A percentile compares a stretch with the other conserved stretches of the same genome.
These are phyloP conservation scores for Capronia epimyces DNA, from an alignment of 2,329 filamentous ascomycete genomes.

Conservation along the genomic window DNA sequence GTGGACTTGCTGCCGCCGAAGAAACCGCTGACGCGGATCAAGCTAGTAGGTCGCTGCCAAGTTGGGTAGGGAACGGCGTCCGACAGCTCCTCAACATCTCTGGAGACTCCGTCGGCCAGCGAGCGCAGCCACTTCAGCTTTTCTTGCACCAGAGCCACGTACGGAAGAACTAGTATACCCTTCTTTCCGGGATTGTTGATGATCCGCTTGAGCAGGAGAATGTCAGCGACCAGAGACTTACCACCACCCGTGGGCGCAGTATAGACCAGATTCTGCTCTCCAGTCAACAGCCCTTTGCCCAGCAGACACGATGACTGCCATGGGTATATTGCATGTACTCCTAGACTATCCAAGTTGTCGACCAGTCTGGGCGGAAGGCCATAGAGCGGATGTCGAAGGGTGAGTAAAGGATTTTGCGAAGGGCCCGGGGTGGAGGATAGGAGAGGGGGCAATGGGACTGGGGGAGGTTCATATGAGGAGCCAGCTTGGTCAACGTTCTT, in stretches of 20 bases:
- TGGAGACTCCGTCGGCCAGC: slow-evolving; percentile 57
- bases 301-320: slow-evolving; percentile 74
- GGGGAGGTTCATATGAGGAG: neutral
- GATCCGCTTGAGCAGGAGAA: slow-evolving; percentile 67
- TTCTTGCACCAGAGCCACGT: slow-evolving; percentile 74
- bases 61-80: slow-evolving; percentile 37
- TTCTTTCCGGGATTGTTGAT: slow-evolving; percentile 60
- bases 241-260: slow-evolving; percentile 73
- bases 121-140: slow-evolving; percentile 69
- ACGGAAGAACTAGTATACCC: slow-evolving; percentile 67
- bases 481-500: neutral
- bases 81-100: slow-evolving; percentile 32
- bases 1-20: slow-evolving; percentile 67
- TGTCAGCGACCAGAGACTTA: slow-evolving; percentile 64
- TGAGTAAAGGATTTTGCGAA: slow-evolving; percentile 46
- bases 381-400: slow-evolving; percentile 59
- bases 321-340: slow-evolving; percentile 69
- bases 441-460: slow-evolving; percentile 1
- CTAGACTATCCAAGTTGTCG: slow-evolving; percentile 58
- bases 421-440: slow-evolving; percentile 32
- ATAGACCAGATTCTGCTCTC: slow-evolving; percentile 68
- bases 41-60: slow-evolving; percentile 48
- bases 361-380: slow-evolving; percentile 57
- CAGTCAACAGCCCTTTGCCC: slow-evolving; percentile 59
- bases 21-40: slow-evolving; percentile 63